phyloP scores from a whole-genome alignment of 129 eudicot genomes.

The Kitagawia praeruptora region DNA sequence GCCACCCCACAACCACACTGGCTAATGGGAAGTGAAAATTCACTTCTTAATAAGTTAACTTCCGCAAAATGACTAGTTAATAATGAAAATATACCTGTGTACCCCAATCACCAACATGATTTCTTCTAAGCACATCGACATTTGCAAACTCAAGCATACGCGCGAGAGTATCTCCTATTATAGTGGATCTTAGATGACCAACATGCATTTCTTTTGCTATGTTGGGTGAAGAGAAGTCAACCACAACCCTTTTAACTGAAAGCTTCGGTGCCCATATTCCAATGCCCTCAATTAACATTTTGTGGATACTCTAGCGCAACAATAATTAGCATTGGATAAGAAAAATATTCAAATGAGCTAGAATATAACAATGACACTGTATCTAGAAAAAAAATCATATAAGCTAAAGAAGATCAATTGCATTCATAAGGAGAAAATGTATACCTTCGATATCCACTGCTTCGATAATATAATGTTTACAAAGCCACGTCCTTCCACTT shows the following conservation, averaged over 20 bases:
- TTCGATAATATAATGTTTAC: slow-evolving; percentile 61
- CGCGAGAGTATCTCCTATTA: slow-evolving; percentile 85
- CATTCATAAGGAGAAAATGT: neutral
- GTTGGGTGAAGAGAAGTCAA: slow-evolving; percentile 93
- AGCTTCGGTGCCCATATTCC: slow-evolving; percentile 84
- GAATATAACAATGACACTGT: too few relatives aligned
- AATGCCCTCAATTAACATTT: slow-evolving; percentile 71
- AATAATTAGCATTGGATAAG: neutral
- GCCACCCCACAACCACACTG: too few relatives aligned
- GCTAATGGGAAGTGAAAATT: too few relatives aligned
- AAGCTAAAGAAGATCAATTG: neutral
- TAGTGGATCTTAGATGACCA: slow-evolving; percentile 81
- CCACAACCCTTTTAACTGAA: slow-evolving; percentile 61
- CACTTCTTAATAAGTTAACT: too few relatives aligned
- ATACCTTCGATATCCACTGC: slow-evolving; percentile 82
- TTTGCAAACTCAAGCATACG: slow-evolving; percentile 89
- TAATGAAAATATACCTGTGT: slow-evolving; percentile 53
- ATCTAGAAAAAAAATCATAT: neutral
- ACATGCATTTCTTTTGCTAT: slow-evolving; percentile 97
- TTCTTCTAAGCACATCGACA: slow-evolving; percentile 86
- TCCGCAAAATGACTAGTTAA: too few relatives aligned
- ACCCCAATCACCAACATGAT: slow-evolving; percentile 98
- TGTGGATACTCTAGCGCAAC: slow-evolving; percentile 50
- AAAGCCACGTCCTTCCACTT: slow-evolving; percentile 76
- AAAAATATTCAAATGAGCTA: neutral